These are phyloP conservation scores for Hyaloscypha finlandica DNA, from an alignment of 495 filamentous ascomycete species.

Conservation along the genomic window DNA sequence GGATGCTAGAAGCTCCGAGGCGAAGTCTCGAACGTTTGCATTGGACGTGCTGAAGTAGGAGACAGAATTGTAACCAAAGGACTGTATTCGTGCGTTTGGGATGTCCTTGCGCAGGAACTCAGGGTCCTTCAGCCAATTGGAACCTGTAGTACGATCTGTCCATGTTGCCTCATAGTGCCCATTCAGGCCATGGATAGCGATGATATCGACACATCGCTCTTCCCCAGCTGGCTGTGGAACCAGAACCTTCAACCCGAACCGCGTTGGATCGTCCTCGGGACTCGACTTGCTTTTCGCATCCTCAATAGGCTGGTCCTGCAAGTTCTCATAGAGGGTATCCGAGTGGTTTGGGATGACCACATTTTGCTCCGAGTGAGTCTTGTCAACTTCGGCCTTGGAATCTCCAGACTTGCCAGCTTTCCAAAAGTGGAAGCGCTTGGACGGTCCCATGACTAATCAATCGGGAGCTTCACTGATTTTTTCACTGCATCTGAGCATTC, in stretches of 20 bases:
- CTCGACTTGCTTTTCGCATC: too few relatives aligned
- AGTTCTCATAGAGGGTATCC: too few relatives aligned
- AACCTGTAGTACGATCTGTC: slow-evolving; percentile 25
- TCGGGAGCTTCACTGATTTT: too few relatives aligned
- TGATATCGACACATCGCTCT: slow-evolving; percentile 32
- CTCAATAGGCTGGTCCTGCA: too few relatives aligned
- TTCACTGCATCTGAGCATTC: too few relatives aligned
- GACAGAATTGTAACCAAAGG: slow-evolving; percentile 36
- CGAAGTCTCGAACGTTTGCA: slow-evolving; percentile 33
- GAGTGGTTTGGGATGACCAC: too few relatives aligned
- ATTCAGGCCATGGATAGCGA: slow-evolving; percentile 37
- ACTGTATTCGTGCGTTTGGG: slow-evolving; percentile 30
- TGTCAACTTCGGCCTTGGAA: too few relatives aligned
- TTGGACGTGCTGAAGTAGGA: slow-evolving; percentile 29
- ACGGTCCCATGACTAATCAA: too few relatives aligned
- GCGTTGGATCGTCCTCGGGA: too few relatives aligned
- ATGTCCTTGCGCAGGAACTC: slow-evolving; percentile 25
- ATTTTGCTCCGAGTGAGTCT: too few relatives aligned
- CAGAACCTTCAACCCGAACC: background rate
- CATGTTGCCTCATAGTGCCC: slow-evolving; percentile 30
- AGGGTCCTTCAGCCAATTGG: slow-evolving; percentile 31
- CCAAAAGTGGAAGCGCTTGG: too few relatives aligned
- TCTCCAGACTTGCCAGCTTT: too few relatives aligned
- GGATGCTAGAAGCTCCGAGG: slow-evolving; percentile 12
- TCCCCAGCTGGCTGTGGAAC: background rate